Evolutionary conservation across 2,329 filamentous ascomycete genomes (phyloP).

Genomic region (Orbilia blumenaviensis): DNA sequence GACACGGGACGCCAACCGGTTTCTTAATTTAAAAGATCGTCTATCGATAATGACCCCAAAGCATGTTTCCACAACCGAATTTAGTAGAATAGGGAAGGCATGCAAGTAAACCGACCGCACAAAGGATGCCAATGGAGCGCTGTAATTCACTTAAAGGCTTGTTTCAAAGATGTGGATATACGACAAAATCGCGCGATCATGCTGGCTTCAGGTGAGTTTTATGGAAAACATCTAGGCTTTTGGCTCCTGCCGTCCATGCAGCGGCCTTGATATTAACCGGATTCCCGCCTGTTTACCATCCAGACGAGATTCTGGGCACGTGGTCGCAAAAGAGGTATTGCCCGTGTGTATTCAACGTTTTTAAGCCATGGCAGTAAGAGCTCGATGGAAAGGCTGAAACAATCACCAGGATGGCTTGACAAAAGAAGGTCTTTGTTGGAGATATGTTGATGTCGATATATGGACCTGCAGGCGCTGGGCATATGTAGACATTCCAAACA

Average conservation of each 20-base stretch:
- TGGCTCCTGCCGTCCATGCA: slow-evolving; percentile 37
- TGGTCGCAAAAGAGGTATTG: slow-evolving; percentile 22
- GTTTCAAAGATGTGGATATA: slow-evolving; percentile 51
- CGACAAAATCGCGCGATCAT: slow-evolving; percentile 53
- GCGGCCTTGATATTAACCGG: slow-evolving; percentile 19
- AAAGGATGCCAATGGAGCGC: not conserved
- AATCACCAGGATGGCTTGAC: slow-evolving; percentile 1
- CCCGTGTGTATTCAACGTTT: not conserved
- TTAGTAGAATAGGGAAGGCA: slow-evolving; percentile 15
- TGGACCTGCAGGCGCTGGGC: not conserved
- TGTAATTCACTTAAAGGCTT: not conserved
- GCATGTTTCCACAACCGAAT: slow-evolving; percentile 36
- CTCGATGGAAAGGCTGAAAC: slow-evolving; percentile 31
- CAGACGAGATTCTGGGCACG: slow-evolving; percentile 15
- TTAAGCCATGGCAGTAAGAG: not conserved
- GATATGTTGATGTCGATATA: not conserved
- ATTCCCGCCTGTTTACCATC: slow-evolving; percentile 24
- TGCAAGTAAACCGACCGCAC: not conserved
- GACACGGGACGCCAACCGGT: slow-evolving; percentile 18
- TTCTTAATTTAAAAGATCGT: slow-evolving; percentile 32
- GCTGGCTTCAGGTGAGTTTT: slow-evolving; percentile 18
- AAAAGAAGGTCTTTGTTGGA: slow-evolving; percentile 19
- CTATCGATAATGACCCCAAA: slow-evolving; percentile 40
- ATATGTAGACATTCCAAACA: too few relatives aligned
- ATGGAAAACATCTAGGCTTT: not conserved